Evolutionary conservation across 257 asterid genomes (phyloP), one percentile per base, ranked within the genome.

Genomic region (Fraxinus americana): DNA sequence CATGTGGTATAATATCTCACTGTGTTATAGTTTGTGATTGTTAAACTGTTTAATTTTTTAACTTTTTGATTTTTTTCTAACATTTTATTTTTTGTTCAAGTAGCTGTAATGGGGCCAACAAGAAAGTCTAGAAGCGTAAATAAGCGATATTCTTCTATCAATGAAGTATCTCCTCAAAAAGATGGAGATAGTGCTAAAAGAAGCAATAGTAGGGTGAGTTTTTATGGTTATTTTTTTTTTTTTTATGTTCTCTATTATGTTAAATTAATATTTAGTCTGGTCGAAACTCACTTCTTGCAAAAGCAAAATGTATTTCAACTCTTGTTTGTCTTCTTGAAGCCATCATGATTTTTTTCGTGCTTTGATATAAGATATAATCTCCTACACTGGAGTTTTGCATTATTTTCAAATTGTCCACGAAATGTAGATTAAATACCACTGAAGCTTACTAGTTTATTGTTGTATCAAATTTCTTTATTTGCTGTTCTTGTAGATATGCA

Each of bases 161-260:
- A 81, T 66, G 95, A 93, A 45, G 89, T 79, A 9, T 89, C 96
- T 79, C 94, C 96, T 72, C 82, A 79, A 77, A 93, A 87, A 86
- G 96, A 89, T 74, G 91, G 83, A 7, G 93, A 87, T 54, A 83
- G 66, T 81, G 72, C 85, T 48, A 88, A 87, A 86, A 88, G 87
- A 85, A 87, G 78, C 83, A 86, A 68, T 81, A 75, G 76, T 75
- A 87, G 91, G 88, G 98, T 93, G 87, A 93, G 95, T 69, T 79
- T 54, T 67, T 34, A 83, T 61, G 61, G 5, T 67, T 57, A 70
- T 45, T 61, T n/a, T 57, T 57, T 11, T 57, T n/a, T 34, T 4
- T 34, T 32, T 32, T 32, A 3, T 32, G 66, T 57, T 7, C 29
- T 57, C 29, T 57, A 0, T 61, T 61, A 61, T 16, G 2, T 21